Conservation (phyloP, 2,329 filamentous ascomycete genomes). For the Cordyceps cicadae region DNA sequence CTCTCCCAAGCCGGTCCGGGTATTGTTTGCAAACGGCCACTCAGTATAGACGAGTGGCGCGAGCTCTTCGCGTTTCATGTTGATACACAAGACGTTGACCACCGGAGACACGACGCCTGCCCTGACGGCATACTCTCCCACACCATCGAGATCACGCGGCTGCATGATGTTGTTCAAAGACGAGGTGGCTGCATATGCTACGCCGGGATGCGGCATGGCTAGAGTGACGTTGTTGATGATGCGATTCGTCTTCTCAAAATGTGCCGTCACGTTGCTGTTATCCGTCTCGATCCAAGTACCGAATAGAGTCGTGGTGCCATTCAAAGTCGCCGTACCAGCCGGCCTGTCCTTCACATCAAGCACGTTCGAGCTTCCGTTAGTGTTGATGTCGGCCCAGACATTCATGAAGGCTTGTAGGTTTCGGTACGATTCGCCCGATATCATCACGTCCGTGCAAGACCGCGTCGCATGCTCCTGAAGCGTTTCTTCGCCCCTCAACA, state of each 20-base stretch:
- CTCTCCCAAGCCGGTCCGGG: conserved; percentile 24
- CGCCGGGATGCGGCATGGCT: conserved; percentile 65
- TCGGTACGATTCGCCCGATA: conserved; percentile 61
- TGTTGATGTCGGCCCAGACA: conserved; percentile 43
- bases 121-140: conserved; percentile 59
- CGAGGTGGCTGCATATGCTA: conserved; percentile 56
- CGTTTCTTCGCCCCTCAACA: conserved; percentile 41
- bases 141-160: conserved; percentile 53
- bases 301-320: conserved; percentile 64
- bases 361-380: conserved; percentile 33
- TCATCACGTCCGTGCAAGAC: conserved; percentile 61
- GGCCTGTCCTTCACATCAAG: conserved; percentile 43
- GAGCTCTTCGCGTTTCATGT: conserved; percentile 52
- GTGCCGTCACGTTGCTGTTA: conserved; percentile 41
- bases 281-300: conserved; percentile 59
- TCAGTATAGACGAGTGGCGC: conserved; percentile 53
- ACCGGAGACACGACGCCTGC: conserved; percentile 64
- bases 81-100: conserved; percentile 66
- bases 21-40: conserved; percentile 43
- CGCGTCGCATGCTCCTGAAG: conserved; percentile 25
- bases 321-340: conserved; percentile 52
- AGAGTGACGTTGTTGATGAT: conserved; percentile 69
- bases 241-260: conserved; percentile 41
- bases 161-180: conserved; percentile 59
- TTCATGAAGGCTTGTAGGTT: conserved; percentile 57